Evolutionary conservation across 2,329 filamentous ascomycete species (phyloP).

Genomic region (Ascochyta lentis): DNA sequence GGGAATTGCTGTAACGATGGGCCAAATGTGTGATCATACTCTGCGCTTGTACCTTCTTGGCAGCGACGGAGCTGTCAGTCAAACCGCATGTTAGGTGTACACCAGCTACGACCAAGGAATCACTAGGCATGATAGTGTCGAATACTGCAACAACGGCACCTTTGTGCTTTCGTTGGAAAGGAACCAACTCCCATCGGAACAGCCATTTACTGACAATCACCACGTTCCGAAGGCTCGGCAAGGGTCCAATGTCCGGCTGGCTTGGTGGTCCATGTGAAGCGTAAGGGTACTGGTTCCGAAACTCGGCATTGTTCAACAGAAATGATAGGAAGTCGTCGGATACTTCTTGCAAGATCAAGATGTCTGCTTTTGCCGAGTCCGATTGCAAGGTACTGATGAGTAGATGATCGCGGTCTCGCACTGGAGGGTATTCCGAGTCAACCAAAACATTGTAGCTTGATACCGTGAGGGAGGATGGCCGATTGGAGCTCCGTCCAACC

Average conservation of each 20-base stretch:
- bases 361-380: conserved; percentile 42
- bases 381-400: conserved; percentile 47
- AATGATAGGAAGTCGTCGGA: conserved; percentile 68
- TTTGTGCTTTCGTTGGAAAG: conserved; percentile 64
- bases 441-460: conserved; percentile 56
- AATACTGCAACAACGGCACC: conserved; percentile 61
- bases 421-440: conserved; percentile 48
- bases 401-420: conserved; percentile 46
- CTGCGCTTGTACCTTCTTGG: conserved; percentile 64
- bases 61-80: conserved; percentile 63
- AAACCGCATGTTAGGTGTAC: conserved; percentile 69
- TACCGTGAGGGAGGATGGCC: conserved; percentile 34
- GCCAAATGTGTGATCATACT: conserved; percentile 58
- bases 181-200: conserved; percentile 64
- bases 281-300: conserved; percentile 62
- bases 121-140: conserved; percentile 40
- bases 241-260: conserved; percentile 59
- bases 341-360: conserved; percentile 65
- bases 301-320: conserved; percentile 56
- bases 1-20: conserved; percentile 50
- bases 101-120: conserved; percentile 60
- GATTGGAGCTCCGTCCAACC: background rate
- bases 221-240: conserved; percentile 67
- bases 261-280: conserved; percentile 64
- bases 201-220: conserved; percentile 64